These are phyloP conservation scores for Afroboletus lepidellus DNA, from an alignment of 1,284 basidiomycete species.

Conservation along the genomic window DNA sequence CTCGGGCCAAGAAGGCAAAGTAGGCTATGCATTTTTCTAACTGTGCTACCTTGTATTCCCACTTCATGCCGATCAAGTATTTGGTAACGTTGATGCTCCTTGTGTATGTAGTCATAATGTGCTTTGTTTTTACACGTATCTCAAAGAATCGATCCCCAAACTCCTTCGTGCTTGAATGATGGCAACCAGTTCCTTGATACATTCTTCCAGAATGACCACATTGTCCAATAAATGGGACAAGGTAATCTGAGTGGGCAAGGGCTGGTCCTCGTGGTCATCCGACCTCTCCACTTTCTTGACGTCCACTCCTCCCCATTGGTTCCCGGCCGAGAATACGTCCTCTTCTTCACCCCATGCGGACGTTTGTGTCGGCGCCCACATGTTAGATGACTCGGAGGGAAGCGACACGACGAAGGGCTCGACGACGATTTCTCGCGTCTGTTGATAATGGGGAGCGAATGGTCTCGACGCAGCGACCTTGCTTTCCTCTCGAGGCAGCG, in stretches of 20 bases:
- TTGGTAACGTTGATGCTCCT: neutral
- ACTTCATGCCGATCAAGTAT: neutral
- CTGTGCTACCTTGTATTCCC: conserved; percentile 3
- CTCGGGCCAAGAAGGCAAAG: conserved; percentile 35
- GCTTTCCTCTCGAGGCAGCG: conserved; percentile 40
- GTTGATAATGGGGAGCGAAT: conserved; percentile 82
- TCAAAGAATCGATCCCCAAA: conserved; percentile 82
- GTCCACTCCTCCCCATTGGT: conserved; percentile 51
- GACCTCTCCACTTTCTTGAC: conserved; percentile 30
- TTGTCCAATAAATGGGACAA: conserved; percentile 90
- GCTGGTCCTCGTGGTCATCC: conserved; percentile 26
- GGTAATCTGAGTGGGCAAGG: conserved; percentile 50
- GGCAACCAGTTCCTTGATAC: conserved; percentile 90
- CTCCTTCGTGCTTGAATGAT: conserved; percentile 84
- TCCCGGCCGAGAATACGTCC: conserved; percentile 59
- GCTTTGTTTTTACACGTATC: conserved; percentile 56
- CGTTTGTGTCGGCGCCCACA: conserved; percentile 59
- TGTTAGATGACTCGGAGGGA: conserved; percentile 47
- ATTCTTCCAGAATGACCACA: conserved; percentile 93
- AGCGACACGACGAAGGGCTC: conserved; percentile 66
- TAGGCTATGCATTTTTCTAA: conserved; percentile 2
- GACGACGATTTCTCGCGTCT: conserved; percentile 72
- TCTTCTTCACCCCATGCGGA: conserved; percentile 61
- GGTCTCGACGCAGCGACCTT: conserved; percentile 68
- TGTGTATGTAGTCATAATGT: conserved; percentile 8